Base-by-base conservation (phyloP, 2,329 filamentous ascomycete genomes). In the Aspergillus piperis region DNA sequence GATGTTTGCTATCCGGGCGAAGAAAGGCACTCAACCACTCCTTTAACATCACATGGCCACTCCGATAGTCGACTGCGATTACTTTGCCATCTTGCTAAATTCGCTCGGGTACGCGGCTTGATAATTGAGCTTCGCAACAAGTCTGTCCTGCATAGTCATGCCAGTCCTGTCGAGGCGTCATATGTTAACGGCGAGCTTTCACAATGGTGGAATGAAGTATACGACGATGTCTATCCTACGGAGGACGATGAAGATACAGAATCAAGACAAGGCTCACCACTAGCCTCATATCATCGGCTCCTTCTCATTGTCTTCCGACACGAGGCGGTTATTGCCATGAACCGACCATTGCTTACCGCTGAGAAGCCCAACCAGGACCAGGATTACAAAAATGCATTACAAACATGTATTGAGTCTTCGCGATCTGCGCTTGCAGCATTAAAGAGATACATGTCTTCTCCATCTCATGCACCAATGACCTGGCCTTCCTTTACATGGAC, bases 1-100 rank as follows among this genome's bases (percentile, higher is more conserved):
- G 84, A 86, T 64, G 84, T 86, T 1, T 86, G 84, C 62, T 83
- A 83, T 58, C 82, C 81, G 0, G 78, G 78, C 0, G 70, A 79
- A 2, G 83, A 86, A 64, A 69, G 69, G 2, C 83, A 85, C 32
- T 54, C 8, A 50, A 54, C 21, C 21, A 23, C 21, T 23, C 3
- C 3, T 23, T 23, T 5, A 23, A 27, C 23, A 17, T 13, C 2
- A 25, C 32, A 36, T 2, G 11, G 7, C 3, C 47, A 23, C 4
- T 13, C 21, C 57, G 23, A 70, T 64, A 44, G 57, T 5, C 70
- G 76, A 3, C 65, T 82, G 5, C 71, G 71, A 3, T 64, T 82
- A 0, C 67, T 81, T 0, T 73, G 70, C 0, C 74, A 76, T 36
- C 70, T 84, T 2, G 76, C 80, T 0, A 82, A 80, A 19, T 82